Evolutionary conservation across 768 basidiomycete genomes (phyloP), one percentile per base, ranked within the genome.

Genomic region (Mycena galopus): DNA sequence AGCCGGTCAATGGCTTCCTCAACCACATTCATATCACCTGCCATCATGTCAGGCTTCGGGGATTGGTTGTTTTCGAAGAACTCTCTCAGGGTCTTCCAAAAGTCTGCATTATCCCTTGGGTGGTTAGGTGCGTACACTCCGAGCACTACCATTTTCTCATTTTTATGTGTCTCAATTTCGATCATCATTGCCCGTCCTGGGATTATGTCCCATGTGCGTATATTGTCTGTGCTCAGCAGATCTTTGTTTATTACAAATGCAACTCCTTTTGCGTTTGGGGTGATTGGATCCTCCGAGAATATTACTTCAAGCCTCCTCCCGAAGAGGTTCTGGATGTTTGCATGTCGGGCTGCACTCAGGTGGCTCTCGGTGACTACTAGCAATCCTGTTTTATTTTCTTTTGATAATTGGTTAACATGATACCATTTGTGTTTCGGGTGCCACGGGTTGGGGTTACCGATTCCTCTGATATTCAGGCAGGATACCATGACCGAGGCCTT

Each of bases 391-490:
- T 51, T 63, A 5, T 63, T 33, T 3, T 63, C 47, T 25, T 35
- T 63, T 0, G 21, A 8, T 0, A 63, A 21, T 44, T 51, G 62
- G n/a, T 51, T 51, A 1, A 63, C 21, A 25, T 51, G 62, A 12
- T 51, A 63, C 62, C 62, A 63, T 12, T 63, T 63, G 19, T 63
- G 29, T 23, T 51, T 33, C 14, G 21, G 30, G 27, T 50, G 62
- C 3, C 14, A 1, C 23, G 56, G 51, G 11, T 66, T 37, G 10
- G 33, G n/a, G 25, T 72, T 44, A 1, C 65, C 71, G 1, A n/a
- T 47, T 14, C 72, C 72, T 23, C 33, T 32, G 1, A 75, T 75
- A 27, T 75, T 75, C 12, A 75, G 32, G n/a, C n/a, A n/a, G n/a
- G n/a, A n/a, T n/a, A n/a, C n/a, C n/a, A n/a, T n/a, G n/a, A n/a